Evolutionary conservation across 768 basidiomycete species (phyloP).

Genomic region (Suillus ampliporus): DNA sequence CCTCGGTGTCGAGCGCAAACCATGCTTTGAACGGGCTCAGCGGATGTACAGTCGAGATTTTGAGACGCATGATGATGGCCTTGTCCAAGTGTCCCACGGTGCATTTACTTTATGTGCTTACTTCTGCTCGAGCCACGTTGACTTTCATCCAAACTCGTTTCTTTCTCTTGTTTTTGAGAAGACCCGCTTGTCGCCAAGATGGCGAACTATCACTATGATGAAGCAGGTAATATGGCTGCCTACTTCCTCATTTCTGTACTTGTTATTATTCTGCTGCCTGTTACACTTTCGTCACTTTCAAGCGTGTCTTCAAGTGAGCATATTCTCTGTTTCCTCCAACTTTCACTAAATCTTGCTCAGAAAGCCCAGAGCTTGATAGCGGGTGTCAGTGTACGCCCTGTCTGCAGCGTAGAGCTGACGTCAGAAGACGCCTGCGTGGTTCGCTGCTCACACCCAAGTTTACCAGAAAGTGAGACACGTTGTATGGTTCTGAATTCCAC

Average conservation of each 20-base stretch:
- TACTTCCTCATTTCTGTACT: constrained; percentile 94
- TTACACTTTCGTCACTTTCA: constrained; percentile 62
- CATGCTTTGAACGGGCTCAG: constrained; percentile 57
- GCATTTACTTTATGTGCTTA: constrained; percentile 1
- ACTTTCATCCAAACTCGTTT: constrained; percentile 13
- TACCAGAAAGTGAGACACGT: constrained; percentile 53
- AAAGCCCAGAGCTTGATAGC: constrained; percentile 37
- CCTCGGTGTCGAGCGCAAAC: constrained; percentile 44
- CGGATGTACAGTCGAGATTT: constrained; percentile 52
- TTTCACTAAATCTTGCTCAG: constrained; percentile 32
- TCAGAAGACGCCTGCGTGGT: constrained; percentile 48
- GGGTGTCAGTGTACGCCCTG: constrained; percentile 73
- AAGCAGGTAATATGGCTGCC: constrained; percentile 82
- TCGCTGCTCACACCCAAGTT: constrained; percentile 55
- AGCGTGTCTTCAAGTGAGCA: constrained; percentile 49
- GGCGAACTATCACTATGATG: constrained; percentile 88
- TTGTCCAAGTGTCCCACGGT: constrained; percentile 16
- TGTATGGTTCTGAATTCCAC: constrained; percentile 12
- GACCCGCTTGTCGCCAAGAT: too few species aligned
- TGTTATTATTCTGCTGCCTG: constrained; percentile 79
- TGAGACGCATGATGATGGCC: constrained; percentile 53
- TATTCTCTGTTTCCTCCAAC: too few species aligned
- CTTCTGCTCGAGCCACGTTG: constrained; percentile 17
- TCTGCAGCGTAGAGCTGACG: constrained; percentile 53
- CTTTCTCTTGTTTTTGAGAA: too few species aligned